These are phyloP conservation scores for Daldinia loculata DNA, from an alignment of 495 filamentous ascomycete genomes.

Conservation along the genomic window DNA sequence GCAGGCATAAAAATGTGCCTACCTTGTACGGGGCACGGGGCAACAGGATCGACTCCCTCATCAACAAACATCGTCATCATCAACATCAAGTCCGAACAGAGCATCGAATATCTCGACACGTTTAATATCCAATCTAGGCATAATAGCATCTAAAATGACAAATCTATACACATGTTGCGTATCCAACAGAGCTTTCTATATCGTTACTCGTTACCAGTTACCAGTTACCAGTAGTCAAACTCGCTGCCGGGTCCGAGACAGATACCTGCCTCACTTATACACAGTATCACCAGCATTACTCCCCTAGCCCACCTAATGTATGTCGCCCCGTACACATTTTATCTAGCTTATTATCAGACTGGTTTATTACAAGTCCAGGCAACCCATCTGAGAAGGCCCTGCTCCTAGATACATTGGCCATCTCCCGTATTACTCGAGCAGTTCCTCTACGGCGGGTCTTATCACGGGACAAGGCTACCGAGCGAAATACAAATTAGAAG, in stretches of 20 bases:
- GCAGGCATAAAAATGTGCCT: conserved; percentile 29
- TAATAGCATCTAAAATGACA: background rate
- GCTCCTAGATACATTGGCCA: background rate
- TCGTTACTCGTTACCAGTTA: background rate
- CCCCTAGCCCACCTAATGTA: conserved; percentile 2
- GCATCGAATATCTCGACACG: background rate
- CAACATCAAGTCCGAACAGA: background rate
- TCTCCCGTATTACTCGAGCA: background rate
- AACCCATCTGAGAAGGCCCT: background rate
- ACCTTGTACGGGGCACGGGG: conserved; percentile 22
- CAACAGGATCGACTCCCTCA: conserved; percentile 16
- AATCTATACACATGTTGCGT: background rate
- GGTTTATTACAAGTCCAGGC: background rate
- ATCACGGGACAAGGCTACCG: conserved; percentile 34
- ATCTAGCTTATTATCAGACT: background rate
- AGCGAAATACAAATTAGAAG: conserved; percentile 13
- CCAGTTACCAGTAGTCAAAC: background rate
- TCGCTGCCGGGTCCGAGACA: conserved; percentile 1
- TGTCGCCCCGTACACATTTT: background rate
- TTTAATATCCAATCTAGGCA: no score
- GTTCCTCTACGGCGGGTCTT: background rate
- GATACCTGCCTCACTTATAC: conserved; percentile 2
- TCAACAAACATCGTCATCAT: conserved; percentile 6
- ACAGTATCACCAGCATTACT: background rate
- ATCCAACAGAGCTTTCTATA: background rate